These are phyloP conservation scores for Mariannaea sp. DNA, from an alignment of 2,329 filamentous ascomycete species.

Conservation along the genomic window DNA sequence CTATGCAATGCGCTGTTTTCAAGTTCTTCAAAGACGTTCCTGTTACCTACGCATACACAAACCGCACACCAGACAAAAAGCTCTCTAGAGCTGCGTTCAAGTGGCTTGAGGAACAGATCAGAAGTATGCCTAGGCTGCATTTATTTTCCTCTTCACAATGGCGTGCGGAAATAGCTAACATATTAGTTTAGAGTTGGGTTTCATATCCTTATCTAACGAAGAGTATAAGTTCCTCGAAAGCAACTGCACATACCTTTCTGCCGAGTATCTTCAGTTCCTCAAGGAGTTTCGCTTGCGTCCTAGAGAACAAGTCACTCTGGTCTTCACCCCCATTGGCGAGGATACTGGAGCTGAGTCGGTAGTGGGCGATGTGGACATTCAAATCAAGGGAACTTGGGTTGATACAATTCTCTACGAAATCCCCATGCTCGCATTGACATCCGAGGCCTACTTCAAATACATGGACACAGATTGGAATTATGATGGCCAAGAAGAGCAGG, in stretches of 20 bases:
- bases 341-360: conserved; percentile 68
- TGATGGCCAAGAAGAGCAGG: conserved; percentile 82
- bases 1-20: conserved; percentile 96
- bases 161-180: conserved; percentile 34
- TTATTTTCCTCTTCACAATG: not conserved
- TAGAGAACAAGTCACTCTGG: conserved; percentile 75
- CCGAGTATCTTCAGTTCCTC: conserved; percentile 80
- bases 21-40: conserved; percentile 85
- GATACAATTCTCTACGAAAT: conserved; percentile 99
- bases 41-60: conserved; percentile 93
- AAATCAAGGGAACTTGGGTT: conserved; percentile 82
- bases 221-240: conserved; percentile 79
- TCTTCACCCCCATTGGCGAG: conserved; percentile 61
- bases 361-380: conserved; percentile 75
- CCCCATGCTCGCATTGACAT: conserved; percentile 86
- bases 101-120: conserved; percentile 85
- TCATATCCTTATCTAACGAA: conserved; percentile 77
- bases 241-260: conserved; percentile 79
- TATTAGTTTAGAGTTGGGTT: conserved; percentile 70
- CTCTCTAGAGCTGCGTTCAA: conserved; percentile 79
- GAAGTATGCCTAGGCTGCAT: conserved; percentile 58
- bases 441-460: conserved; percentile 97
- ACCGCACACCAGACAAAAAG: conserved; percentile 92
- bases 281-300: conserved; percentile 81
- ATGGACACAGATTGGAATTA: conserved; percentile 93